A percentile compares a stretch with the other conserved stretches of the same genome.
Evolutionary conservation across 495 filamentous ascomycete genomes (phyloP).

Genomic region (Daldinia decipiens): DNA sequence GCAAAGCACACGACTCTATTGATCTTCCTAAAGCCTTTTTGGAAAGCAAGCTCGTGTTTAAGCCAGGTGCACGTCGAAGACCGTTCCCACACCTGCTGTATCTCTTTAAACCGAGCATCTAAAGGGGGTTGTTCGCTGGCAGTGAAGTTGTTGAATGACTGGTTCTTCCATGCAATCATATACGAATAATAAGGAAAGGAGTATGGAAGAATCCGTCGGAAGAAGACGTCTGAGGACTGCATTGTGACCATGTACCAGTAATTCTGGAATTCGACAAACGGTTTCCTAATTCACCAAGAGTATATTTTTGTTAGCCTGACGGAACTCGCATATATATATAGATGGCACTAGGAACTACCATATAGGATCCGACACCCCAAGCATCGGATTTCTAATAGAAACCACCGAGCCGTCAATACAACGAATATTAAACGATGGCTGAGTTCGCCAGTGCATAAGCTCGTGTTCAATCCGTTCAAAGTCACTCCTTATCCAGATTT

Average conservation of each 20-base stretch:
- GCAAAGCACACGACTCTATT: constrained; percentile 26
- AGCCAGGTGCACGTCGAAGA: constrained; percentile 8
- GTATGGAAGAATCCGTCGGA: neutral
- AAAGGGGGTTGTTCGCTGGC: neutral
- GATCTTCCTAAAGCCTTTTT: constrained; percentile 9
- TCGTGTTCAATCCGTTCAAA: constrained; percentile 16
- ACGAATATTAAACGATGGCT: constrained; percentile 22
- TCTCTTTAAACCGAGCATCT: neutral
- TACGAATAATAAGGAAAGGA: constrained; percentile 20
- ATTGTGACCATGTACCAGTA: constrained; percentile 14
- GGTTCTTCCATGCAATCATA: constrained; percentile 17
- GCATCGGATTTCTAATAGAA: constrained; percentile 16
- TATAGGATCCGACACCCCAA: neutral
- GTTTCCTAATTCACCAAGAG: constrained; percentile 2
- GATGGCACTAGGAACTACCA: constrained; percentile 1
- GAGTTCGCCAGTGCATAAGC: constrained; percentile 4
- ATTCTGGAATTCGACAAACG: constrained; percentile 12
- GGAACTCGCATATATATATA: neutral
- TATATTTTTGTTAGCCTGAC: neutral
- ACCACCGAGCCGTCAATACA: constrained; percentile 12
- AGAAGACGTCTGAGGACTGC: neutral
- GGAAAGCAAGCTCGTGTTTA: neutral
- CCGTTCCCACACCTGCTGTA: neutral
- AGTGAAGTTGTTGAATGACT: constrained; percentile 6
- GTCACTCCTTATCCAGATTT: constrained; percentile 15